These are phyloP conservation scores for Gossypium thurberi DNA, from an alignment of 345 rosid genomes.

Conservation along the genomic window DNA sequence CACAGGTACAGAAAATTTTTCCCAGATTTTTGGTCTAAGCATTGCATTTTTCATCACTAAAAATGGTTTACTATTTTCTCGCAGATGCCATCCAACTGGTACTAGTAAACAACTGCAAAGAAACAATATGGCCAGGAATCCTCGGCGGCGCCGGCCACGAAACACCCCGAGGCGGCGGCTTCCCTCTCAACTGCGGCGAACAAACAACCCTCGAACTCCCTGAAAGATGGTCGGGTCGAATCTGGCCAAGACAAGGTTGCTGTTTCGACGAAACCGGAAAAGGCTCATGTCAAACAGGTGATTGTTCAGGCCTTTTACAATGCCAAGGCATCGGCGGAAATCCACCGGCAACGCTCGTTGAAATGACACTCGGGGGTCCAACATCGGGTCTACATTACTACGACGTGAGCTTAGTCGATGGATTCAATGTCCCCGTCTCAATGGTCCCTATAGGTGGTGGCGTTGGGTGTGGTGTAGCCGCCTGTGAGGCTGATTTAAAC, in stretches of 20 bases:
- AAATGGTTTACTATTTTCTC: neutral
- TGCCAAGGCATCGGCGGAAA: slow-evolving; percentile 42
- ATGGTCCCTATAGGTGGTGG: slow-evolving; percentile 39
- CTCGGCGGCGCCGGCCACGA: slow-evolving; percentile 39
- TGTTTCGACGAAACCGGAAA: slow-evolving; percentile 29
- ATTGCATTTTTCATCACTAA: neutral
- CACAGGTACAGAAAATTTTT: neutral
- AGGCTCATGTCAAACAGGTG: slow-evolving; percentile 43
- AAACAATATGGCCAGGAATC: slow-evolving; percentile 44
- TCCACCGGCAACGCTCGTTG: slow-evolving; percentile 40
- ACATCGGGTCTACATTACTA: slow-evolving; percentile 42
- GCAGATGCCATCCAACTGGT: slow-evolving; percentile 26
- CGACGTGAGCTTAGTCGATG: slow-evolving; percentile 49
- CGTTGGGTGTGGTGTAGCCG: slow-evolving; percentile 30
- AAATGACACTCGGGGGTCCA: slow-evolving; percentile 43
- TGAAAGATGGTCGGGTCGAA: slow-evolving; percentile 41
- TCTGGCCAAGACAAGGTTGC: slow-evolving; percentile 52
- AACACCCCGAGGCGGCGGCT: slow-evolving; percentile 34
- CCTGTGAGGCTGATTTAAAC: slow-evolving; percentile 44
- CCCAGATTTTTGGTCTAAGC: neutral
- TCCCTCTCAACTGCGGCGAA: slow-evolving; percentile 32
- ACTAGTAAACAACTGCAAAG: slow-evolving; percentile 38
- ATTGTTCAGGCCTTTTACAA: slow-evolving; percentile 32
- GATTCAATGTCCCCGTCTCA: slow-evolving; percentile 42
- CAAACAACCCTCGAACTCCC: slow-evolving; percentile 29